These are phyloP conservation scores for Fraxinus sp. DNA, from an alignment of 305 asterid species.

Conservation along the genomic window DNA sequence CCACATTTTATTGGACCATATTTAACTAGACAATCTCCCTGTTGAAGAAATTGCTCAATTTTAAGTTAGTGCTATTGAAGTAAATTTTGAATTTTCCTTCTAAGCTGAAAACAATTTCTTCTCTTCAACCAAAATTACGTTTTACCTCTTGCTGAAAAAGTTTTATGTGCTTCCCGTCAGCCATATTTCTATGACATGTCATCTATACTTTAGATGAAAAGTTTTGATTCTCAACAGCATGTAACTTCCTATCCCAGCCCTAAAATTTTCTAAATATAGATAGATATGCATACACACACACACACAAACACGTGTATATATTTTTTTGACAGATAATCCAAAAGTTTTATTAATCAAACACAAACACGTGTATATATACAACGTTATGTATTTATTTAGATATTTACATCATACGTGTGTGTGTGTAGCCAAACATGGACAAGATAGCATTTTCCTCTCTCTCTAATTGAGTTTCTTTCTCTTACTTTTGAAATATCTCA, in stretches of 20 bases:
- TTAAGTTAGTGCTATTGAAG: not conserved
- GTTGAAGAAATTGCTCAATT: not conserved
- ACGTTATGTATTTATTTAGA: not conserved
- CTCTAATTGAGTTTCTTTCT: not conserved
- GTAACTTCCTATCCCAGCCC: not conserved
- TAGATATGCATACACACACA: not conserved
- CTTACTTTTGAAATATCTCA: not conserved
- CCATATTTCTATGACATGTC: not conserved
- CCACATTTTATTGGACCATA: not conserved
- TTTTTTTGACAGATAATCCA: too few relatives aligned
- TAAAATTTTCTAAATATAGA: not conserved
- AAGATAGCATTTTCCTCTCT: not conserved
- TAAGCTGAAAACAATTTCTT: not conserved
- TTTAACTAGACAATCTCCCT: not conserved
- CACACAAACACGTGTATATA: too few relatives aligned
- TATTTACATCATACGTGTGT: not conserved
- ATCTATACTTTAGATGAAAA: not conserved
- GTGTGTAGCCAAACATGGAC: not conserved
- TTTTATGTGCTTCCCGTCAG: not conserved
- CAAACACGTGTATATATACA: not conserved
- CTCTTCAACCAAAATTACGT: not conserved
- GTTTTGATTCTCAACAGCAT: not conserved
- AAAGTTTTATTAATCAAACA: too few relatives aligned
- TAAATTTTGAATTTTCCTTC: not conserved
- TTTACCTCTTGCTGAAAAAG: not conserved